Percentiles rank a stretch among this genome's conserved stretches.
These are phyloP conservation scores for Candida berthetii DNA, from an alignment of 805 yeast species.

Conservation along the genomic window DNA sequence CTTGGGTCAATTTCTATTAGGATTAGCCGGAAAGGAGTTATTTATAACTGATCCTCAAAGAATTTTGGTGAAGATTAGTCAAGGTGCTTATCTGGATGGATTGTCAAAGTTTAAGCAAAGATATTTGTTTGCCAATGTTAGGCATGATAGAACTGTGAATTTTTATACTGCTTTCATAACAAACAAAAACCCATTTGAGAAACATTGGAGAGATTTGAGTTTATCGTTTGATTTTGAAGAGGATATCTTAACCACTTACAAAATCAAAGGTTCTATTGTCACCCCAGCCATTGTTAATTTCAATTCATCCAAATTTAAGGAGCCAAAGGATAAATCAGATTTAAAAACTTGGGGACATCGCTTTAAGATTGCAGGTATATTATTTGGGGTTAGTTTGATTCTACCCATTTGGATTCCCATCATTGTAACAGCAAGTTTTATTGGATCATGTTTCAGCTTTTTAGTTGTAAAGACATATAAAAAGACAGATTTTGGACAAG, in stretches of 20 bases:
- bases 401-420: slow-evolving; percentile 48
- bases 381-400: slow-evolving; percentile 14
- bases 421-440: slow-evolving; percentile 26
- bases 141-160: slow-evolving; percentile 82
- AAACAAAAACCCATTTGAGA: slow-evolving; percentile 65
- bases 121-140: slow-evolving; percentile 63
- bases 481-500: slow-evolving; percentile 7
- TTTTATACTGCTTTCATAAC: slow-evolving; percentile 81
- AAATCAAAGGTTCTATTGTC: slow-evolving; percentile 30
- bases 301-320: slow-evolving; percentile 20
- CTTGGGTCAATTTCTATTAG: slow-evolving; percentile 47
- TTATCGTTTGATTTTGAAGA: slow-evolving; percentile 42
- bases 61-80: slow-evolving; percentile 34
- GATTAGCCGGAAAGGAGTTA: slow-evolving; percentile 71
- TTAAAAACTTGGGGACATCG: slow-evolving; percentile 9
- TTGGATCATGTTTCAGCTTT: slow-evolving; percentile 31
- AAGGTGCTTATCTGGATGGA: slow-evolving; percentile 44
- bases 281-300: slow-evolving; percentile 51
- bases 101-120: slow-evolving; percentile 51
- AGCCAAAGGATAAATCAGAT: slow-evolving; percentile 2
- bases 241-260: slow-evolving; percentile 24
- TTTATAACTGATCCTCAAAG: slow-evolving; percentile 45
- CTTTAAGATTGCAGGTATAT: slow-evolving; percentile 16
- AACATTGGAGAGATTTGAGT: slow-evolving; percentile 33
- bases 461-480: slow-evolving; percentile 30